A percentile compares a stretch with the other conserved stretches of the same genome.
phyloP scores from a whole-genome alignment of 169 alveolate genomes.

The Besnoitia besnoiti region DNA sequence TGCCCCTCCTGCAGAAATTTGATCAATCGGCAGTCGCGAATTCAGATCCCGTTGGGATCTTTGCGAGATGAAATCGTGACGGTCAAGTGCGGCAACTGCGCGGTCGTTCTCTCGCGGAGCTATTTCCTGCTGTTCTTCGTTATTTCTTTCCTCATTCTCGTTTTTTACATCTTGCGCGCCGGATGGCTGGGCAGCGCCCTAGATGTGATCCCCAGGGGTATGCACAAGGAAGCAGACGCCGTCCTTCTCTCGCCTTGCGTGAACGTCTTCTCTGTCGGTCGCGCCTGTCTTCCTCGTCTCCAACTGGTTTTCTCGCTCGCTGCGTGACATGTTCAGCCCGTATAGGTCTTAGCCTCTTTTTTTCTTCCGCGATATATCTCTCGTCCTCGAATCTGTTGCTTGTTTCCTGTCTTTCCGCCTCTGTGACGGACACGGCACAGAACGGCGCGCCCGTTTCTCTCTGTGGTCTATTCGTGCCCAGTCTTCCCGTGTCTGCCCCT shows the following conservation, averaged over 20 bases:
- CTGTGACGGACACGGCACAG: too few species aligned
- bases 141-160: slow-evolving; percentile 12
- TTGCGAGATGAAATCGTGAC: slow-evolving; percentile 46
- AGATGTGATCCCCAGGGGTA: slow-evolving; percentile 45
- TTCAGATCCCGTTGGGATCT: slow-evolving; percentile 26
- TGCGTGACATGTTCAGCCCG: too few species aligned
- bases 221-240: neutral
- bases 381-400: neutral
- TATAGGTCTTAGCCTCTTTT: neutral
- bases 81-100: slow-evolving; percentile 62
- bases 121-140: slow-evolving; percentile 25
- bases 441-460: too few species aligned
- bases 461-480: too few species aligned
- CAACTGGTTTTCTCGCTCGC: neutral
- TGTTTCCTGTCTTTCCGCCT: neutral
- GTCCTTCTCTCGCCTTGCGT: neutral
- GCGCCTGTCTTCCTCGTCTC: neutral
- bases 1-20: slow-evolving; percentile 52
- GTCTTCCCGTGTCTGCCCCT: neutral
- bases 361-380: neutral
- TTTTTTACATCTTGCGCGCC: slow-evolving; percentile 48
- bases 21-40: slow-evolving; percentile 34
- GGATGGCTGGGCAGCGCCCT: slow-evolving; percentile 49
- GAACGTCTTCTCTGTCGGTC: neutral
- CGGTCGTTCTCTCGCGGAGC: slow-evolving; percentile 44